Base-by-base conservation (phyloP, 441 rosid genomes). In the Dalechampia spathulata region DNA sequence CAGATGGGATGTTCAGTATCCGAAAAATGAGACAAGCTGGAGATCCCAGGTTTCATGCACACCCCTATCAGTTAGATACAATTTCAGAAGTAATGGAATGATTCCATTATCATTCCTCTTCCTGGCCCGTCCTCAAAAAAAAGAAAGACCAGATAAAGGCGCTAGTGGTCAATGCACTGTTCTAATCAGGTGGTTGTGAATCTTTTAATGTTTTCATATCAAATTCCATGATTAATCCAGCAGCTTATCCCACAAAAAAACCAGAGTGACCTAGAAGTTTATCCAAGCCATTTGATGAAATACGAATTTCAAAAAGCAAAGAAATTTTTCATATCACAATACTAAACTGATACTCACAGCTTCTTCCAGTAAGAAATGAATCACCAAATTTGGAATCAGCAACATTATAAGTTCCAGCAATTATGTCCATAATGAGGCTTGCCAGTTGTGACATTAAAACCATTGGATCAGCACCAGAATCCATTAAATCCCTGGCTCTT, bases 361-460 rank as follows among this genome's bases (percentile, higher is more conserved):
- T 78, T 58, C 78, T 73, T 55, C 88, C 85, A 9, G 78, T 86
- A 49, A 83, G 68, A 69, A 72, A 68, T 55, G 88, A 72, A 32
- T 77, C 59, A 37, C 70, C 67, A 70, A 67, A 61, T 63, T 79
- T 81, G 55, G 77, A 71, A 61, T 74, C 79, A 41, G 68, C 75
- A 30, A 58, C 66, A 60, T 65, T 79, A 83, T 82, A 77, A 39
- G 96, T 79, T 66, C 99, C 99, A 62, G 97, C 90, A 69, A 93
- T 93, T 63, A 93, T 77, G 68, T 93, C 97, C 96, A 90, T 90
- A 39, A 93, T 93, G 64, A 93, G 95, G 70, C 93, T 85, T 46
- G 97, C 99, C 62, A 93, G 70, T 73, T 90, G 99, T 77, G 97
- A 93, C 97, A 93, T 90, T 78, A 93, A 75, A 60, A 85, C 81